Evolutionary conservation across 2,329 filamentous ascomycete species (phyloP).

Genomic region (Fusarium sp.): DNA sequence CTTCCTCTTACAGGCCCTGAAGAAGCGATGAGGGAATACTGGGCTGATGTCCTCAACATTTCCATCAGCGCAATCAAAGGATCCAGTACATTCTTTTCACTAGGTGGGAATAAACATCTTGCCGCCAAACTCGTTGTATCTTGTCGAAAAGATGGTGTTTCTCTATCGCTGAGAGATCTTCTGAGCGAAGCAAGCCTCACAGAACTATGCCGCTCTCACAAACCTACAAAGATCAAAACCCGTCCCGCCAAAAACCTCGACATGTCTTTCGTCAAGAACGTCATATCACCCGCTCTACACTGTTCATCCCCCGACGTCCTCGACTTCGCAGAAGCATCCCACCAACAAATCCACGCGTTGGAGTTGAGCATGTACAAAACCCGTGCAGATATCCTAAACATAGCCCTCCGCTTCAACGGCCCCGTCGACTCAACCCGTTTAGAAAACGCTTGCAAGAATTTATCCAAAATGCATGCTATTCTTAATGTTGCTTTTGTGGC

Average conservation of each 20-base stretch:
- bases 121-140: constrained; percentile 57
- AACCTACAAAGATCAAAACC: background rate
- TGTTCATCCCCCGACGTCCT: constrained; percentile 56
- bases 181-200: constrained; percentile 56
- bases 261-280: constrained; percentile 53
- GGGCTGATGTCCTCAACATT: constrained; percentile 57
- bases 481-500: constrained; percentile 65
- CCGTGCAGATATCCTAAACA: constrained; percentile 59
- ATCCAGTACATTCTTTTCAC: constrained; percentile 57
- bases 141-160: constrained; percentile 57
- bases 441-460: constrained; percentile 58
- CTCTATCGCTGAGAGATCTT: constrained; percentile 57
- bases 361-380: constrained; percentile 59
- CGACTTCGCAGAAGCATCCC: constrained; percentile 61
- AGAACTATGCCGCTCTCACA: constrained; percentile 55
- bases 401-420: constrained; percentile 61
- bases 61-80: constrained; percentile 55
- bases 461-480: constrained; percentile 60
- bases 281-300: constrained; percentile 57
- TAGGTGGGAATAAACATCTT: constrained; percentile 60
- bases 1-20: constrained; percentile 61
- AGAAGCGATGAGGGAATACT: constrained; percentile 60
- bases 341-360: constrained; percentile 60
- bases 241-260: constrained; percentile 32
- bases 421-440: constrained; percentile 56